Evolutionary conservation across 1,284 basidiomycete species (phyloP), one percentile per base, ranked within the genome.

Genomic region (Cystobasidiaceae sp.): DNA sequence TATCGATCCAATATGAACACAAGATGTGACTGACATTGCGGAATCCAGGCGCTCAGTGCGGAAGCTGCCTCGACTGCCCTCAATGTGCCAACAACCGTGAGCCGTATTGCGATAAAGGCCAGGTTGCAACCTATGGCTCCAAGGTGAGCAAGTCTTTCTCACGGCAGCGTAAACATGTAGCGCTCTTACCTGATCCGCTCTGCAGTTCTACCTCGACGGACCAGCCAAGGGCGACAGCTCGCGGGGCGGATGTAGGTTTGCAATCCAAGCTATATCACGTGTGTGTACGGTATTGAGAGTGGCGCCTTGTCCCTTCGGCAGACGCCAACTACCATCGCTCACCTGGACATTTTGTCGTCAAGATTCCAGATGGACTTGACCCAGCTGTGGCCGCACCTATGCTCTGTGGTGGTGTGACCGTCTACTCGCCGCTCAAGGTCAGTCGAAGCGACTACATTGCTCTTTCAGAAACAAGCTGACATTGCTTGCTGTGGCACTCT

Each of bases 351-450:
- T 78, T 78, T 44, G 75, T 75, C 32, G 70, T 79, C 59, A 71
- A 71, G 30, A 75, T 79, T 25, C 77, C 78, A 7, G 74, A 77
- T 0, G 73, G 59, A 4, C 66, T 79, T 58, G 74, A 75, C 69
- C 74, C 72, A 1, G 70, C 75, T 37, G 65, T 75, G 50, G 78
- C 78, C 7, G 78, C 77, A 11, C 75, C 77, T n/a, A 74, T 78
- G 72, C 72, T 81, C 25, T 80, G 78, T 69, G 77, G 73, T 33
- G 78, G 78, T 13, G 19, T 52, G n/a, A 52, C 50, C 7, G 74
- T 80, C 52, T 82, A 74, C 73, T 73, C 75, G 5, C 81, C 81
- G 3, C 71, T 82, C n/a, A n/a, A n/a, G n/a, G n/a, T n/a, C n/a
- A n/a, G n/a, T n/a, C n/a, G n/a, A n/a, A n/a, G n/a, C n/a, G n/a